phyloP scores from a whole-genome alignment of 1,284 basidiomycete genomes.

The Rhodotorula sp. region DNA sequence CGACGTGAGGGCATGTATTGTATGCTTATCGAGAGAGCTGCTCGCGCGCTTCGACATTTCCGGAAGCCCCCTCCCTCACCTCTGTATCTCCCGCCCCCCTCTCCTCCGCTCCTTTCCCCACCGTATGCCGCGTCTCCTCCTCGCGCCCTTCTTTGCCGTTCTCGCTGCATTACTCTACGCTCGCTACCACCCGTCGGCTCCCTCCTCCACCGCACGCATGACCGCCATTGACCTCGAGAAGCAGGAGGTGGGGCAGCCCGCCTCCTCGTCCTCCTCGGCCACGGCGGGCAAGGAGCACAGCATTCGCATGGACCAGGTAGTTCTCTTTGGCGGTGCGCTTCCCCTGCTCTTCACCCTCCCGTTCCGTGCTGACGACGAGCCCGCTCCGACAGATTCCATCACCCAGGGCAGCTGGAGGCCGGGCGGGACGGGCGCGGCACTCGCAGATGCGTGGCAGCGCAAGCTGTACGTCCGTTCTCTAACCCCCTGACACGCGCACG shows the following conservation, averaged over 20 bases:
- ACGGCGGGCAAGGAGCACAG: background rate
- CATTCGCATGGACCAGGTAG: conserved; percentile 28
- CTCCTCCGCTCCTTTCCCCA: background rate
- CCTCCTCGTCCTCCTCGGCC: background rate
- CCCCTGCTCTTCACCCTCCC: fast-evolving
- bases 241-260: background rate
- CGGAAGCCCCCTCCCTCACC: background rate
- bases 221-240: background rate
- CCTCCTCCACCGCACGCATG: background rate
- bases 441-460: conserved; percentile 39
- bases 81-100: background rate
- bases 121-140: conserved; percentile 4
- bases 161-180: conserved; percentile 11
- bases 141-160: conserved; percentile 2
- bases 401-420: conserved; percentile 37
- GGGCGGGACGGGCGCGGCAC: conserved; percentile 34
- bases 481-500: no score
- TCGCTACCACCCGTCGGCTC: background rate
- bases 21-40: no score
- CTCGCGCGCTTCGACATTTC: background rate
- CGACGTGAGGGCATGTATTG: no score
- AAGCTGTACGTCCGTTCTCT: conserved; percentile 31
- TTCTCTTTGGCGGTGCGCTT: conserved; percentile 34
- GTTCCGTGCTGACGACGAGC: background rate
- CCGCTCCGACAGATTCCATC: conserved; percentile 35